These are phyloP conservation scores for Phytophthora sp. DNA, from an alignment of 352 stramenopile genomes.

Conservation along the genomic window DNA sequence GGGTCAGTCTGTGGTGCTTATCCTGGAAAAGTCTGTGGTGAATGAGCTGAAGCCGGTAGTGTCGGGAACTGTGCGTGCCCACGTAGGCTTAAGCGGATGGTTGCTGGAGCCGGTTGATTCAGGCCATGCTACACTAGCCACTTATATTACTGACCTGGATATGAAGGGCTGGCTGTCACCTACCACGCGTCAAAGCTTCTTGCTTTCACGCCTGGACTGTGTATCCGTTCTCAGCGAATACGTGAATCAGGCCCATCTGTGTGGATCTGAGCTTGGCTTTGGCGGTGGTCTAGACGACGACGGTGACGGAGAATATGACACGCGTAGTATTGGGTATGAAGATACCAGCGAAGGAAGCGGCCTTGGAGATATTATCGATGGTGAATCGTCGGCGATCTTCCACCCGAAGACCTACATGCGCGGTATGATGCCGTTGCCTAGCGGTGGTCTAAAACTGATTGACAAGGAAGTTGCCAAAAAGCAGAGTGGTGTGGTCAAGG, in stretches of 20 bases:
- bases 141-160: conserved; percentile 80
- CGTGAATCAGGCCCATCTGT: conserved; percentile 65
- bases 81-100: conserved; percentile 76
- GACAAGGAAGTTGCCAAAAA: conserved; percentile 90
- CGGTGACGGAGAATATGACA: conserved; percentile 40
- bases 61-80: conserved; percentile 51
- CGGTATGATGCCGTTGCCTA: conserved; percentile 76
- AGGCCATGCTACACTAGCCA: conserved; percentile 58
- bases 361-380: conserved; percentile 36
- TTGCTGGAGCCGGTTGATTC: conserved; percentile 73
- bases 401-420: conserved; percentile 85
- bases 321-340: conserved; percentile 36
- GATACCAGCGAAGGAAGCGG: conserved; percentile 42
- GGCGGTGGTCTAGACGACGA: conserved; percentile 49
- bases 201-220: conserved; percentile 65
- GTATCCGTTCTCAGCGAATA: conserved; percentile 70
- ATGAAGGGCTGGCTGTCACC: conserved; percentile 55
- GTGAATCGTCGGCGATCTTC: conserved; percentile 46
- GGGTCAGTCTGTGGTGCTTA: conserved; percentile 66
- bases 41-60: conserved; percentile 71
- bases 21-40: conserved; percentile 81
- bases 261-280: conserved; percentile 55
- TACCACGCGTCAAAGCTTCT: conserved; percentile 52
- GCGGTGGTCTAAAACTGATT: conserved; percentile 78
- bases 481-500: conserved; percentile 84